phyloP scores from a whole-genome alignment of 257 asterid species.

The Nyctanthes arbortristis region DNA sequence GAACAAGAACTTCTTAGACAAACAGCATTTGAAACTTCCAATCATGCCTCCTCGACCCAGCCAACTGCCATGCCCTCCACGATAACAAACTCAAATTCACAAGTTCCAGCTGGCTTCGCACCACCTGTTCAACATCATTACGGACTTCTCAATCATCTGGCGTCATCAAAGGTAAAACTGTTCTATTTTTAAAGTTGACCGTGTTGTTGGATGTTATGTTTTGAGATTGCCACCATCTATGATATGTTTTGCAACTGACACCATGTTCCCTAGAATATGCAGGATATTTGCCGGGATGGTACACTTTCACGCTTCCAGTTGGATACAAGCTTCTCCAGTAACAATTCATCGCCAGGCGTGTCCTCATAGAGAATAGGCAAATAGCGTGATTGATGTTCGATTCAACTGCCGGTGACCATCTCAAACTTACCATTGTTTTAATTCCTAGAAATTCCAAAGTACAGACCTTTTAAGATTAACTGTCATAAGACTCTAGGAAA shows the following conservation, averaged over 20 bases:
- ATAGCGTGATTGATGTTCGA: slow-evolving; percentile 31
- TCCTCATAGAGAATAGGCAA: slow-evolving; percentile 46
- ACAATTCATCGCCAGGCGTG: slow-evolving; percentile 68
- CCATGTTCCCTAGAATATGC: slow-evolving; percentile 20
- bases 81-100: slow-evolving; percentile 34
- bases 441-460: slow-evolving; percentile 26
- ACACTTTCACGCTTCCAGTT: slow-evolving; percentile 62
- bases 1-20: slow-evolving; percentile 50
- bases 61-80: slow-evolving; percentile 42
- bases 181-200: not conserved
- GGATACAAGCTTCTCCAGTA: slow-evolving; percentile 69
- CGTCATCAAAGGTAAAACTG: slow-evolving; percentile 56
- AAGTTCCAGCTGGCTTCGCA: slow-evolving; percentile 39
- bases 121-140: slow-evolving; percentile 55
- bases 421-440: slow-evolving; percentile 32
- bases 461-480: slow-evolving; percentile 22
- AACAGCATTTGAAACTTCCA: slow-evolving; percentile 32
- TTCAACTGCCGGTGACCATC: slow-evolving; percentile 32
- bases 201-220: not conserved
- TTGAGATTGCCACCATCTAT: not conserved
- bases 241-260: not conserved
- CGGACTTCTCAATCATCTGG: slow-evolving; percentile 61
- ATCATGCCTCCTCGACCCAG: slow-evolving; percentile 44
- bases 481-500: not conserved
- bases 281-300: slow-evolving; percentile 77